Evolutionary conservation across 2,329 filamentous ascomycete genomes (phyloP).

Genomic region (Penicillium glabrum): DNA sequence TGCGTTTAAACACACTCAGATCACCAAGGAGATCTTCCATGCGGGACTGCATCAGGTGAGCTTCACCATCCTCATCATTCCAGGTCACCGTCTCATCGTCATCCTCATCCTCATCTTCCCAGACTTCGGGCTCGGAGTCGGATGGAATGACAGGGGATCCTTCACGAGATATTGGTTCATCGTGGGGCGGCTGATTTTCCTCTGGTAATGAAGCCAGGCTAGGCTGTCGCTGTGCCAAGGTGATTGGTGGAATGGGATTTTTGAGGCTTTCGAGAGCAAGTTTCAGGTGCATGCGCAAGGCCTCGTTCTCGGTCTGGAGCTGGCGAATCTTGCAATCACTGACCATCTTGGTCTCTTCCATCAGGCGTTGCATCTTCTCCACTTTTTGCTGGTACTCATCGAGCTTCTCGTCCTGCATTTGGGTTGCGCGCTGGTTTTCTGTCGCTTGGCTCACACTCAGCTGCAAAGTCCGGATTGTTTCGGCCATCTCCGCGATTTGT

Average conservation of each 20-base stretch:
- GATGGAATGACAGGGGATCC: slow-evolving; percentile 24
- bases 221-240: slow-evolving; percentile 32
- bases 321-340: slow-evolving; percentile 92
- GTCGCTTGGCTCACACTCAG: slow-evolving; percentile 65
- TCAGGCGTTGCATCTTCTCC: slow-evolving; percentile 83
- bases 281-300: slow-evolving; percentile 80
- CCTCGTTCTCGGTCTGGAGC: slow-evolving; percentile 86
- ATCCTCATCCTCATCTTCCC: slow-evolving; percentile 52
- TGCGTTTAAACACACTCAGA: slow-evolving; percentile 75
- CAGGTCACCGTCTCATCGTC: slow-evolving; percentile 55
- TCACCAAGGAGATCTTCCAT: slow-evolving; percentile 84
- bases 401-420: slow-evolving; percentile 76
- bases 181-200: slow-evolving; percentile 53
- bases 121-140: slow-evolving; percentile 36
- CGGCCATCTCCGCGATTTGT: slow-evolving; percentile 90
- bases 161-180: slow-evolving; percentile 33
- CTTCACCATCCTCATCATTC: slow-evolving; percentile 44
- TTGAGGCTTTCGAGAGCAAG: slow-evolving; percentile 82
- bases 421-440: slow-evolving; percentile 71
- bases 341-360: slow-evolving; percentile 90
- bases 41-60: slow-evolving; percentile 71
- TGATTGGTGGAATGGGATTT: slow-evolving; percentile 74
- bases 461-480: slow-evolving; percentile 86
- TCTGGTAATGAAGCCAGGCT: slow-evolving; percentile 51
- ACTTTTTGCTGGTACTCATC: slow-evolving; percentile 96